phyloP scores from a whole-genome alignment of 2,329 filamentous ascomycete species.

The Tolypocladium nubicola region DNA sequence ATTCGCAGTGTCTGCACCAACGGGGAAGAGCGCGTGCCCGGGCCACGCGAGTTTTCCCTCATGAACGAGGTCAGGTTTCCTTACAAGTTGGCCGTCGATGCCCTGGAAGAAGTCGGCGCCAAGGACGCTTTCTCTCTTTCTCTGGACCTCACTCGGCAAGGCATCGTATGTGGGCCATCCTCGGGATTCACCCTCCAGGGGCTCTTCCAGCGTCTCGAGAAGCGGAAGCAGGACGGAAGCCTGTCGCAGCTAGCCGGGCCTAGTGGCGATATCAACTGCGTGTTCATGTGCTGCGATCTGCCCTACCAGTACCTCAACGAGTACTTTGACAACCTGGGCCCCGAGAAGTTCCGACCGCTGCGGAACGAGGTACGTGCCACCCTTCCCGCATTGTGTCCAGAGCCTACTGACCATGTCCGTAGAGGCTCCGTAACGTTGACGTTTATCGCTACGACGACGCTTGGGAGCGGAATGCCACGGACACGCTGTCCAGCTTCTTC shows the following conservation, averaged over 20 bases:
- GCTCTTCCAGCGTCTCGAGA: conserved; percentile 35
- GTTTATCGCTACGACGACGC: conserved; percentile 43
- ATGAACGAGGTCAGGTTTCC: conserved; percentile 44
- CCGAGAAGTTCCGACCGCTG: conserved; percentile 36
- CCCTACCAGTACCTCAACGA: conserved; percentile 51
- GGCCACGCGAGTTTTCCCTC: conserved; percentile 40
- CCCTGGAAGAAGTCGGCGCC: conserved; percentile 44
- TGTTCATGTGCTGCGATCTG: conserved; percentile 52
- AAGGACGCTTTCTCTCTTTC: conserved; percentile 42
- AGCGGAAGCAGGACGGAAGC: conserved; percentile 32
- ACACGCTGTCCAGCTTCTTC: conserved; percentile 26
- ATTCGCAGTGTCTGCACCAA: conserved; percentile 41
- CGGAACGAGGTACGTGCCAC: conserved; percentile 22
- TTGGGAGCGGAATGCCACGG: conserved; percentile 36
- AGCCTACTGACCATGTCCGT: conserved; percentile 8
- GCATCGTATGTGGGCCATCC: conserved; percentile 50
- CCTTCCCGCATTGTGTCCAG: neutral
- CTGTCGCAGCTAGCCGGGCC: conserved; percentile 32
- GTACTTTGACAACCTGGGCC: conserved; percentile 44
- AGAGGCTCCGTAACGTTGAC: conserved; percentile 38
- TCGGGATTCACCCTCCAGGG: conserved; percentile 47
- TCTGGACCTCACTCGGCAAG: conserved; percentile 43
- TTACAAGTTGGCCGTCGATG: conserved; percentile 42
- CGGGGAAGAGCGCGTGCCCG: conserved; percentile 45
- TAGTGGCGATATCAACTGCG: conserved; percentile 37